Base-by-base conservation (phyloP, 2,329 filamentous ascomycete species). In the Penicillium crustosum region DNA sequence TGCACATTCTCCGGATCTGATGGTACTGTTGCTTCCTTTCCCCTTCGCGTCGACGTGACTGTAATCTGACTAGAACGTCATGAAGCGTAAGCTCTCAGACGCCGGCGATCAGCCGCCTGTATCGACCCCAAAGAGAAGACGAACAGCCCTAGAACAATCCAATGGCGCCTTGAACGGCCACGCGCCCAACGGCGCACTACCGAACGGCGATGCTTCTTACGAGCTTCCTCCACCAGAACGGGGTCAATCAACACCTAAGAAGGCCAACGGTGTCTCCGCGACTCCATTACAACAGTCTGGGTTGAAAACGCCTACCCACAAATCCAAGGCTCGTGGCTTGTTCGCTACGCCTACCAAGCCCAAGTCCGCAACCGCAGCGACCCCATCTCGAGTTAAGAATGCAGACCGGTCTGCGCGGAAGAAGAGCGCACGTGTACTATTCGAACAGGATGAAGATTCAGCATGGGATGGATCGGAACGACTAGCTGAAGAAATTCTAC, bases 391-490 rank as follows among this genome's bases (percentile, higher is more conserved):
- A 64, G 81, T 83, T 42, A 85, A 83, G 61, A 89, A 90, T 62
- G 89, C 89, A 21, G 91, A 97, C 75, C 86, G 89, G 49, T 97
- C 93, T 6, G 93, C 93, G 2, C 86, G 89, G 67, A 87, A 87
- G 69, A 97, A 96, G 80, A 96, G 90, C 72, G 89, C 89, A 23
- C 83, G 87, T 51, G 85, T 86, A 4, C 77, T 97, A 51, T 87
- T 95, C 38, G 86, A 93, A 69, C 86, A 87, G 43, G 86, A 92
- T 47, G 89, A 91, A 29, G 90, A 83, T 49, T 79, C 79, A 33
- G 74, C 75, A 17, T 78, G 89, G 66, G 84, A 85, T 47, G 88
- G 86, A 15, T 87, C 88, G 6, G 86, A 89, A 51, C 82, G 81
- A 6, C 78, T 94, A 29, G 88, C 86, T 2, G 81, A 87, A 53